A percentile compares a stretch with the other conserved stretches of the same genome.
Conservation (phyloP, 2,329 filamentous ascomycete species). For the Neurospora sp. region DNA sequence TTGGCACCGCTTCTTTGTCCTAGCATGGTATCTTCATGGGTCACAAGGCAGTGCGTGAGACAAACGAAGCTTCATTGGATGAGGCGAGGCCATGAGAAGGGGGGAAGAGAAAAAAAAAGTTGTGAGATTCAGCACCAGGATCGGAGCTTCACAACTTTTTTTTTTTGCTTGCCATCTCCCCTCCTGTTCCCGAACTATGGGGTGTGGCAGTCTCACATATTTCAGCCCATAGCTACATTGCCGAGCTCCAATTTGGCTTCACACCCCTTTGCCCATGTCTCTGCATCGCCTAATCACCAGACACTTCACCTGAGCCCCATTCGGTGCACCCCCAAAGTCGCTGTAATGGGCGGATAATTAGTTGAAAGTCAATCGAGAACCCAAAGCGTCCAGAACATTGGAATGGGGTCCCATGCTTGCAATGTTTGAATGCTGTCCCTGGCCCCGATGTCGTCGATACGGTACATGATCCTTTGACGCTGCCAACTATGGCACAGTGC, state of each 20-base stretch:
- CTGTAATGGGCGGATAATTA: neutral
- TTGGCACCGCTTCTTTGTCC: conserved; percentile 5
- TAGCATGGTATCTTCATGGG: conserved; percentile 5
- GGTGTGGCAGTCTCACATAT: neutral
- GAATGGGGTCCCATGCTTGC: neutral
- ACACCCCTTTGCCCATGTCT: neutral
- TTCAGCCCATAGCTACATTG: neutral
- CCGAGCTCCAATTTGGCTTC: neutral
- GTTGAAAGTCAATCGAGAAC: neutral
- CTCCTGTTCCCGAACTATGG: neutral
- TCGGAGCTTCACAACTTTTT: neutral
- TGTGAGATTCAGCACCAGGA: neutral
- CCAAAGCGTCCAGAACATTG: neutral
- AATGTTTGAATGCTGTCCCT: neutral
- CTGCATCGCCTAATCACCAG: neutral
- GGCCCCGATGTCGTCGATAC: neutral
- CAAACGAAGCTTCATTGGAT: neutral
- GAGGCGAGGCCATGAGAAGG: neutral
- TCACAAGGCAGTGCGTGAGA: conserved; percentile 4
- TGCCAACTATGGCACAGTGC: neutral
- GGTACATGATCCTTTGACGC: neutral
- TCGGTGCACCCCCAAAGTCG: neutral
- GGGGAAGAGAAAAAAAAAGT: neutral
- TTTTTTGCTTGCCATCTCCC: neutral
- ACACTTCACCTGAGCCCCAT: neutral